phyloP scores from a whole-genome alignment of 306 rosid species.

The Inga leiocalycina region DNA sequence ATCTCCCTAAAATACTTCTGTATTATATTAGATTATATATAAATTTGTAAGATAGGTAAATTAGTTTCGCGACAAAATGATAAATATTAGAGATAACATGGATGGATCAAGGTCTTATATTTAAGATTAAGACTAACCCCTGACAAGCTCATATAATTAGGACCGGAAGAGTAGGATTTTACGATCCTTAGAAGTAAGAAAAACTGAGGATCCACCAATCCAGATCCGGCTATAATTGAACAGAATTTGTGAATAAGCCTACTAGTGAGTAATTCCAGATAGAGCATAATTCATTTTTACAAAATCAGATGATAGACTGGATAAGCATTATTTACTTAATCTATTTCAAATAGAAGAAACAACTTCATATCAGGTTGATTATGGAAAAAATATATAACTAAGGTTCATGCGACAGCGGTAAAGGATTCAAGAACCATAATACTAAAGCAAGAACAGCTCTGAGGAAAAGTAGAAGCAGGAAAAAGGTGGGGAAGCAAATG shows the following conservation, averaged over 20 bases:
- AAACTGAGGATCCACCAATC: neutral
- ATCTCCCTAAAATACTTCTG: no score
- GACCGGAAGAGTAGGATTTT: neutral
- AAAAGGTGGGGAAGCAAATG: constrained; percentile 17
- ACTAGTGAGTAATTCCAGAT: neutral
- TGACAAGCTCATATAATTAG: no score
- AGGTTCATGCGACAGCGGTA: neutral
- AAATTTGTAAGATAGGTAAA: no score
- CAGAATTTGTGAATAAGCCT: neutral
- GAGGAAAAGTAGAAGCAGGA: neutral
- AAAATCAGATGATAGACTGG: neutral
- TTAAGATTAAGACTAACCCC: no score
- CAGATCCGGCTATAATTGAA: neutral
- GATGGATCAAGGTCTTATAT: no score
- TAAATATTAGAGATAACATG: no score
- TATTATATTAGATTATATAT: no score
- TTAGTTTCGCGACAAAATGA: no score
- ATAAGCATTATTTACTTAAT: neutral
- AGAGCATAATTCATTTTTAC: neutral
- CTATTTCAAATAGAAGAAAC: neutral
- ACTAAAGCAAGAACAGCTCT: neutral
- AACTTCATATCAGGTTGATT: neutral
- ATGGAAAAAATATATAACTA: neutral
- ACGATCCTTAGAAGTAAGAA: neutral
- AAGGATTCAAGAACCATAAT: neutral